These are phyloP conservation scores for Chiua sp. DNA, from an alignment of 1,284 basidiomycete species.

Conservation along the genomic window DNA sequence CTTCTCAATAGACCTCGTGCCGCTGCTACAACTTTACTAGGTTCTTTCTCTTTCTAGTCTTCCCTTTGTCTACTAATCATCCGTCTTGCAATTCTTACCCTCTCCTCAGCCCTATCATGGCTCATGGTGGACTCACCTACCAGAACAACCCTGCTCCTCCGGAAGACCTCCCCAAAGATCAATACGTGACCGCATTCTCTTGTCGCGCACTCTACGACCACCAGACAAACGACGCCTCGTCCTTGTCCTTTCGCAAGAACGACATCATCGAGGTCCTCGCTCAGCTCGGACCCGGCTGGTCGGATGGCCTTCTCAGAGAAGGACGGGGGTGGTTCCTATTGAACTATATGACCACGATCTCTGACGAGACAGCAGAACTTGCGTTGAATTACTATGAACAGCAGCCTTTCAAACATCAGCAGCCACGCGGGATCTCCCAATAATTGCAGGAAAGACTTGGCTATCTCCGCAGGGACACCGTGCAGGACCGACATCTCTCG, in stretches of 20 bases:
- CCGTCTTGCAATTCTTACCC: no score
- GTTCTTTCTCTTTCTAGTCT: constrained; percentile 6
- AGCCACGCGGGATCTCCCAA: constrained; percentile 16
- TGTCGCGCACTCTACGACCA: constrained; percentile 96
- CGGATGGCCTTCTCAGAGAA: constrained; percentile 93
- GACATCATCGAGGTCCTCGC: constrained; percentile 96
- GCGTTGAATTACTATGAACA: constrained; percentile 59
- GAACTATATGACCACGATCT: constrained; percentile 88
- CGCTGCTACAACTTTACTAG: no score
- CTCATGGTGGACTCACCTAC: constrained; percentile 30
- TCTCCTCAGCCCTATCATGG: constrained; percentile 25
- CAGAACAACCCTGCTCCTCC: constrained; percentile 28
- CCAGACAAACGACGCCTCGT: constrained; percentile 84
- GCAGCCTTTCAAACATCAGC: constrained; percentile 30
- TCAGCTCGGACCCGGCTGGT: constrained; percentile 95
- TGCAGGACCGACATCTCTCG: constrained; percentile 26
- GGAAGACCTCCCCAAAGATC: constrained; percentile 53
- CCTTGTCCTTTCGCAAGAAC: constrained; percentile 85
- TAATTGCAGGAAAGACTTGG: constrained; percentile 19
- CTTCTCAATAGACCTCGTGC: no score
- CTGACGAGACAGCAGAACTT: constrained; percentile 79
- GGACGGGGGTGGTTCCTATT: constrained; percentile 98
- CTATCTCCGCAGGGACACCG: constrained; percentile 15
- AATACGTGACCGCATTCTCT: constrained; percentile 74
- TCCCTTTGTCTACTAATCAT: no score